Percentiles rank a stretch among this genome's conserved stretches.
phyloP scores from a whole-genome alignment of 306 rosid species.

The Trifolium dubium region DNA sequence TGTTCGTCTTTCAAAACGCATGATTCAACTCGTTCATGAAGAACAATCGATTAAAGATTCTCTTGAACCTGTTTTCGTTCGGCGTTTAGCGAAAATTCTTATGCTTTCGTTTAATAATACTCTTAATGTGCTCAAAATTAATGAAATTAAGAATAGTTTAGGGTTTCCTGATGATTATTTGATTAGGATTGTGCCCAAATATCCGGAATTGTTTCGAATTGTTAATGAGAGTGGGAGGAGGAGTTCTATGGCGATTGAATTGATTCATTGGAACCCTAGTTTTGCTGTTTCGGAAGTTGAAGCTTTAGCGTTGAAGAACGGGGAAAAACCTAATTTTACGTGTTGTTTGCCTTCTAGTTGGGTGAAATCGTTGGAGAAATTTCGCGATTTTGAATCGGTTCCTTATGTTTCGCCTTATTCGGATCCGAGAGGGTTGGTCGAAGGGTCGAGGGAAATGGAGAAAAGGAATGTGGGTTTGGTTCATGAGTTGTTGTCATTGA shows the following conservation, averaged over 20 bases:
- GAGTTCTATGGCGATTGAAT: slow-evolving; percentile 76
- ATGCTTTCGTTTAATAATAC: slow-evolving; percentile 67
- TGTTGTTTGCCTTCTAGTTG: slow-evolving; percentile 74
- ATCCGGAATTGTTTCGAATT: slow-evolving; percentile 64
- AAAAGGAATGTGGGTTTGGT: slow-evolving; percentile 79
- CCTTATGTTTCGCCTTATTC: slow-evolving; percentile 78
- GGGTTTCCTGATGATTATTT: slow-evolving; percentile 85
- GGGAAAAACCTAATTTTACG: slow-evolving; percentile 56
- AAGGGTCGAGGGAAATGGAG: slow-evolving; percentile 75
- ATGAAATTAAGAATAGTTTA: slow-evolving; percentile 66
- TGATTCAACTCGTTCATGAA: slow-evolving; percentile 70
- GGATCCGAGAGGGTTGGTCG: slow-evolving; percentile 50
- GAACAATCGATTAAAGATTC: slow-evolving; percentile 66
- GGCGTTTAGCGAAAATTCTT: slow-evolving; percentile 64
- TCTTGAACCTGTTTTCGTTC: slow-evolving; percentile 58
- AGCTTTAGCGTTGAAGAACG: slow-evolving; percentile 51
- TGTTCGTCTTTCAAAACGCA: slow-evolving; percentile 68
- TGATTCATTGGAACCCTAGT: slow-evolving; percentile 71
- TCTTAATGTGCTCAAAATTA: slow-evolving; percentile 67
- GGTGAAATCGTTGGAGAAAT: slow-evolving; percentile 81
- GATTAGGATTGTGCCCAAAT: slow-evolving; percentile 59
- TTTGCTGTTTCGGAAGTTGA: slow-evolving; percentile 67
- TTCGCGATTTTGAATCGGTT: slow-evolving; percentile 58
- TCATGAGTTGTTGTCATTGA: slow-evolving; percentile 81
- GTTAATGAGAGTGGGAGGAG: slow-evolving; percentile 64